phyloP scores from a whole-genome alignment of 352 stramenopile genomes.

The Pythium monospermum region DNA sequence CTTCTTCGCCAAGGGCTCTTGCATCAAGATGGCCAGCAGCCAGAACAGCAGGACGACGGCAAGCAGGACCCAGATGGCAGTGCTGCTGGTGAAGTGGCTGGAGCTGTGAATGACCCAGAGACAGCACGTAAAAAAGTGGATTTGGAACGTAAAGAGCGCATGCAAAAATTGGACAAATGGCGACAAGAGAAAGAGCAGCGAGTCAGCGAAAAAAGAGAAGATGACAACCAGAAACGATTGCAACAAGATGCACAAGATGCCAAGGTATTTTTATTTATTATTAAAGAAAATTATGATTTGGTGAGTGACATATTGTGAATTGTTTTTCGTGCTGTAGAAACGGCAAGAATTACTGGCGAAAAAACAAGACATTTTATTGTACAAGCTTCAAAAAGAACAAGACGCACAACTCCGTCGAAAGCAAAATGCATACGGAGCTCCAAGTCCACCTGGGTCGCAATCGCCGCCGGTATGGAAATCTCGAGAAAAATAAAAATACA shows the following conservation, averaged over 20 bases:
- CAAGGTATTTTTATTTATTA: constrained; percentile 29
- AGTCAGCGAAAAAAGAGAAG: constrained; percentile 24
- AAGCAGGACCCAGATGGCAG: not conserved
- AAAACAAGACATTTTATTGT: constrained; percentile 74
- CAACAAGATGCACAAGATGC: constrained; percentile 39
- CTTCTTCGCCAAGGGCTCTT: constrained; percentile 41
- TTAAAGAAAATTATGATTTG: too few species aligned
- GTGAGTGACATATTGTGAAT: not conserved
- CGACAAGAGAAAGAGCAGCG: constrained; percentile 39
- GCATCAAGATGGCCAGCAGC: not conserved
- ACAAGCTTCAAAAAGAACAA: constrained; percentile 77
- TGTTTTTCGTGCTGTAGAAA: constrained; percentile 5
- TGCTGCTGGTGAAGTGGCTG: not conserved
- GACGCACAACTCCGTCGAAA: constrained; percentile 31
- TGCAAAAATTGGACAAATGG: constrained; percentile 32
- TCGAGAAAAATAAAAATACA: too few species aligned
- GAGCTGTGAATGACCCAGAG: not conserved
- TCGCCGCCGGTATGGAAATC: constrained; percentile 31
- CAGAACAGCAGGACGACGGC: not conserved
- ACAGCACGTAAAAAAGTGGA: constrained; percentile 1
- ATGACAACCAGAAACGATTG: constrained; percentile 23
- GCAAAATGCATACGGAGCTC: not conserved
- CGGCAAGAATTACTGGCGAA: constrained; percentile 52
- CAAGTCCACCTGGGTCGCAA: not conserved
- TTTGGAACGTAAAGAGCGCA: constrained; percentile 12